Conservation (phyloP, 2,329 filamentous ascomycete species). For the Didymella arachidicola region DNA sequence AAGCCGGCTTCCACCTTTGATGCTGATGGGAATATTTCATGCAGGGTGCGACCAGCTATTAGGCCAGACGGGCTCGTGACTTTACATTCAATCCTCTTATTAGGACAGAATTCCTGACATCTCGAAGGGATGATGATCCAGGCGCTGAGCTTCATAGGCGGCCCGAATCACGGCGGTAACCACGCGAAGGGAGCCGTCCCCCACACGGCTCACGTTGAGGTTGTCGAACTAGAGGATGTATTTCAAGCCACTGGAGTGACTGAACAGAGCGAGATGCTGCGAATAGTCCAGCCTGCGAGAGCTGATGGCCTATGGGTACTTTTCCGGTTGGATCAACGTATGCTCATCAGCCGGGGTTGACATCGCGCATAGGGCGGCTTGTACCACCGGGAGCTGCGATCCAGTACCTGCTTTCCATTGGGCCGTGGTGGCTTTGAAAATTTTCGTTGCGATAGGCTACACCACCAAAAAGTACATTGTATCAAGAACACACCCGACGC, state of each 20-base stretch:
- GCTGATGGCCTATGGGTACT: background rate
- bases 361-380: background rate
- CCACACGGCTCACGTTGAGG: conserved; percentile 26
- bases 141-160: conserved; percentile 30
- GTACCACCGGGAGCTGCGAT: conserved; percentile 1
- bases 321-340: background rate
- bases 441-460: conserved; percentile 1
- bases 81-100: conserved; percentile 19
- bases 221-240: background rate
- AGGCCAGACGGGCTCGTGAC: conserved; percentile 20
- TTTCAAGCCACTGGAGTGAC: background rate
- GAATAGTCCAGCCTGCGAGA: background rate
- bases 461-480: background rate
- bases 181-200: conserved; percentile 13
- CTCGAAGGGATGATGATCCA: conserved; percentile 29
- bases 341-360: background rate
- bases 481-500: conserved; percentile 11
- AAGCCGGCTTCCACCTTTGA: background rate
- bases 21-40: background rate
- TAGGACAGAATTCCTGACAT: conserved; percentile 18
- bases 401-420: background rate
- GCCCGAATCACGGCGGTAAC: conserved; percentile 27
- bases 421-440: conserved; percentile 4
- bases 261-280: background rate
- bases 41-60: background rate